These are phyloP conservation scores for Asterophora lycoperdoides DNA, from an alignment of 768 basidiomycete species.

Conservation along the genomic window DNA sequence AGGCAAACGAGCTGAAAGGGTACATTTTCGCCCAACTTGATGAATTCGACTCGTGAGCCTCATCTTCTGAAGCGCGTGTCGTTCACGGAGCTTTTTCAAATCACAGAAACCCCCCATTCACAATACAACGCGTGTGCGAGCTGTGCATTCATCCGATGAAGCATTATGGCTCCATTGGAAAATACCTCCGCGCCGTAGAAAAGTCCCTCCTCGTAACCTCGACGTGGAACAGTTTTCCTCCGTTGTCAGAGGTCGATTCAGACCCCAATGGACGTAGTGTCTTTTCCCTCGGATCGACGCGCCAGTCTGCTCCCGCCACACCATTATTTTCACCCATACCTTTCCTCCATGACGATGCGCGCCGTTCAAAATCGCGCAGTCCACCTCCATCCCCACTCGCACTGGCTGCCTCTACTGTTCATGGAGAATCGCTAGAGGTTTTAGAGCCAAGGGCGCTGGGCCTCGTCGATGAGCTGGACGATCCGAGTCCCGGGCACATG, in stretches of 20 bases:
- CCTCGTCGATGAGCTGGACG: constrained; percentile 82
- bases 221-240: constrained; percentile 66
- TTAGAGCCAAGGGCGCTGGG: constrained; percentile 55
- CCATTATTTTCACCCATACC: constrained; percentile 86
- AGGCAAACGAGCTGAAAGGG: constrained; percentile 54
- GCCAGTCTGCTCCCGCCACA: constrained; percentile 62
- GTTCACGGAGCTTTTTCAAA: constrained; percentile 5
- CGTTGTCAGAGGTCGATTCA: constrained; percentile 36
- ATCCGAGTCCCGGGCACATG: constrained; percentile 80
- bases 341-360: constrained; percentile 80
- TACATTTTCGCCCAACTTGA: constrained; percentile 62
- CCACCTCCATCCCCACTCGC: constrained; percentile 73
- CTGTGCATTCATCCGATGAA: constrained; percentile 64
- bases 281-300: constrained; percentile 41
- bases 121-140: constrained; percentile 86
- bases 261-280: constrained; percentile 35
- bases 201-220: constrained; percentile 83
- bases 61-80: neutral
- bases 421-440: constrained; percentile 29
- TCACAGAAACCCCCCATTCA: constrained; percentile 67
- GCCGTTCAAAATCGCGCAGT: constrained; percentile 74
- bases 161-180: constrained; percentile 76
- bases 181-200: constrained; percentile 85
- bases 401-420: constrained; percentile 35
- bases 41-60: constrained; percentile 67